Evolutionary conservation across 352 stramenopile species (phyloP), one percentile per base, ranked within the genome.

Genomic region (Aphanomyces cochlioides): DNA sequence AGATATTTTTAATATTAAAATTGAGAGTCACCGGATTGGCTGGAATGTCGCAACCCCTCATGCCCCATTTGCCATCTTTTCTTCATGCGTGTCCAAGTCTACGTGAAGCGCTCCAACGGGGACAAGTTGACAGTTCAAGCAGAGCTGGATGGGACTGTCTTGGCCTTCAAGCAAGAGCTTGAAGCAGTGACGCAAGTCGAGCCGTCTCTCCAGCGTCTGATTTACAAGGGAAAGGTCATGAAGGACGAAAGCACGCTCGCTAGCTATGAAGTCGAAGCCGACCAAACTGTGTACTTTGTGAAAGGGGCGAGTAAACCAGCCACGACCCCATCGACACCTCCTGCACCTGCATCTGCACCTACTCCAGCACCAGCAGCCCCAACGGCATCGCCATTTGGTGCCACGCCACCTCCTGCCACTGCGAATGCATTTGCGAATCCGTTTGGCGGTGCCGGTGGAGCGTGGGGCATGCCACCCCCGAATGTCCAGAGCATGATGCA

Each of bases 181-280:
- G 83, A 85, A 66, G 73, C 71, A 5, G 70, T 75, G 59, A 92
- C 88, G 36, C 81, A 90, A 45, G 87, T 96, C 15, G 75, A 87
- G 0, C 77, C 78, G n/a, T 68, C 78, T 54, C 85, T 92, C 66
- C 89, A 96, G 75, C 85, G 89, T 4, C 82, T 96, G 64, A 96
- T 96, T 66, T 90, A 89, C 77, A 93, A 95, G 74, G 90, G 90
- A 63, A 97, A 95, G 74, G 85, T 97, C 66, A 84, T 97, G 64
- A 93, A 96, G 74, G 89, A 97, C 74, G 89, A 96, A 13, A 75
- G 83, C 47, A 94, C 87, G 21, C 79, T 96, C 56, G 76, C 78
- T 19, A 90, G 84, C 73, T 96, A 96, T 75, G 85, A 84, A n/a
- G 85, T 95, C 58, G 79, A 81, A 56, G 83, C 80, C 7, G 80